Evolutionary conservation across 495 filamentous ascomycete species (phyloP).

Genomic region (Aspergillus baeticus): DNA sequence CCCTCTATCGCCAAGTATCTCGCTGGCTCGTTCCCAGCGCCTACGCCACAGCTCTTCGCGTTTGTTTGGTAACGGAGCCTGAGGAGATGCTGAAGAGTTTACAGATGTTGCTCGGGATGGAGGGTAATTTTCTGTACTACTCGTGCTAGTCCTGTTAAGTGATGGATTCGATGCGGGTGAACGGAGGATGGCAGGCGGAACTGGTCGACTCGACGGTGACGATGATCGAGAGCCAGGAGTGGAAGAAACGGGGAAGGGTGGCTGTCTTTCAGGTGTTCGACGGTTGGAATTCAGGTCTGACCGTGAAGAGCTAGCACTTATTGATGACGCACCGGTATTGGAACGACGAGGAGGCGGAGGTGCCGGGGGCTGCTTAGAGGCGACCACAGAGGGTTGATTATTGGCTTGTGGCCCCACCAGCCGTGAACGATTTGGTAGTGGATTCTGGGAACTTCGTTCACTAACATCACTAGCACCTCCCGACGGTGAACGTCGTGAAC

Average conservation of each 20-base stretch:
- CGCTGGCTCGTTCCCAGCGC: slow-evolving; percentile 73
- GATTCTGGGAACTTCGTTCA: neutral
- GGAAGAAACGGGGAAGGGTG: slow-evolving; percentile 33
- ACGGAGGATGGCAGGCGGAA: slow-evolving; percentile 20
- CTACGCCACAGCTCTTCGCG: slow-evolving; percentile 82
- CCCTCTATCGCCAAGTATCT: slow-evolving; percentile 62
- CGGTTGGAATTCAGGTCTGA: slow-evolving; percentile 7
- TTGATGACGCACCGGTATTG: slow-evolving; percentile 27
- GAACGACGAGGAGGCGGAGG: slow-evolving; percentile 38
- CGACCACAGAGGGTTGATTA: slow-evolving; percentile 8
- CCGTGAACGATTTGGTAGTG: slow-evolving; percentile 2
- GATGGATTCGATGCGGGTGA: slow-evolving; percentile 31
- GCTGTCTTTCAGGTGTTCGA: slow-evolving; percentile 19
- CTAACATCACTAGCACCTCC: neutral
- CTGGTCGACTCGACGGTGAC: slow-evolving; percentile 26
- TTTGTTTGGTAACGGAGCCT: slow-evolving; percentile 55
- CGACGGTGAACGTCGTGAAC: slow-evolving; percentile 2
- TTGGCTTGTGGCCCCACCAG: neutral
- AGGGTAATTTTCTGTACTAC: slow-evolving; percentile 10
- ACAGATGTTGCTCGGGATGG: slow-evolving; percentile 16
- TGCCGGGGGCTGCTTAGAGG: slow-evolving; percentile 28
- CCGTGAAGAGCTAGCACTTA: slow-evolving; percentile 8
- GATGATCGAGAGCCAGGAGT: slow-evolving; percentile 33
- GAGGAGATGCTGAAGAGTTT: slow-evolving; percentile 9
- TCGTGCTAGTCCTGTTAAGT: slow-evolving; percentile 19